Percentiles rank a stretch among this genome's conserved stretches.
These are phyloP conservation scores for Monilinia fructicola DNA, from an alignment of 2,329 filamentous ascomycete species.

Conservation along the genomic window DNA sequence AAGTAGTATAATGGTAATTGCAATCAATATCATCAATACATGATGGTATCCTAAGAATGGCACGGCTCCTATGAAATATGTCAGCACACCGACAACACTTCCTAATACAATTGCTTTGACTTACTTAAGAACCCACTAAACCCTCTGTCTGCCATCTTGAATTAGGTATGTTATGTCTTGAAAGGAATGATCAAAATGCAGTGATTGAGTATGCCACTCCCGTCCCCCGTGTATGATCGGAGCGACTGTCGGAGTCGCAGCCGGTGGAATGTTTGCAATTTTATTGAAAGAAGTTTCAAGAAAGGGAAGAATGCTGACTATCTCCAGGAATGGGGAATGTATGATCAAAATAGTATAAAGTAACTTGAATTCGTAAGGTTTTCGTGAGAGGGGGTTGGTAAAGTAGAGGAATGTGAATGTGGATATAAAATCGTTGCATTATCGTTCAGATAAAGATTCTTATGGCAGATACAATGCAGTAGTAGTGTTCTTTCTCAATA, in stretches of 20 bases:
- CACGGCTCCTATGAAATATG: conserved; percentile 53
- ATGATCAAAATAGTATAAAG: not conserved
- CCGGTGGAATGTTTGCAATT: conserved; percentile 37
- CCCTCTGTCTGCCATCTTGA: conserved; percentile 30
- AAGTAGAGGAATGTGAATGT: conserved; percentile 19
- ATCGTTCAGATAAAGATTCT: conserved; percentile 21
- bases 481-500: too few species aligned
- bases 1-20: conserved; percentile 86
- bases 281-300: conserved; percentile 26
- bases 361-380: not conserved
- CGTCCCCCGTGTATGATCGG: conserved; percentile 39
- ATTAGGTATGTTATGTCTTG: conserved; percentile 25
- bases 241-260: conserved; percentile 40
- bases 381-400: conserved; percentile 8
- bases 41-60: conserved; percentile 74
- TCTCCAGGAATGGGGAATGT: conserved; percentile 3
- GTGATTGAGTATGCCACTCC: conserved; percentile 36
- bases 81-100: conserved; percentile 24
- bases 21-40: conserved; percentile 97
- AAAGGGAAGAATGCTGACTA: conserved; percentile 29
- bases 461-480: not conserved
- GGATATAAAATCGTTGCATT: conserved; percentile 21
- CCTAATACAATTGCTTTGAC: conserved; percentile 26
- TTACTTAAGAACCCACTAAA: conserved; percentile 40
- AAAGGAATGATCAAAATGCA: conserved; percentile 13